Percentiles rank a stretch among this genome's conserved stretches.
These are phyloP conservation scores for Phtheirospermum japonicum DNA, from an alignment of 257 asterid species.

Conservation along the genomic window DNA sequence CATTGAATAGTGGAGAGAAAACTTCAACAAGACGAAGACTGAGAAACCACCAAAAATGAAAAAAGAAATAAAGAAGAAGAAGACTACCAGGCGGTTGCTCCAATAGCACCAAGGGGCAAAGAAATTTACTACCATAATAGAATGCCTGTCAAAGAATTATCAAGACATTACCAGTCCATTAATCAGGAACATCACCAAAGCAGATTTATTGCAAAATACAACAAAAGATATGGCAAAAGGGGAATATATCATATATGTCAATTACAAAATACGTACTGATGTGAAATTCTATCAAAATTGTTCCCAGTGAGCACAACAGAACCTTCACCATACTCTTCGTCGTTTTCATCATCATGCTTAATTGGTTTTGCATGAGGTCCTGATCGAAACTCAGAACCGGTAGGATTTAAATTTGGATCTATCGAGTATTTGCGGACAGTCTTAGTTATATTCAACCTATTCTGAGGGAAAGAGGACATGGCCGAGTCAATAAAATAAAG, in stretches of 20 bases:
- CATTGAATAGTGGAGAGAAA: conserved; percentile 13
- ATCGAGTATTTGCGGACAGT: conserved; percentile 78
- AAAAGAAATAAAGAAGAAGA: conserved; percentile 18
- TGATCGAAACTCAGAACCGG: conserved; percentile 73
- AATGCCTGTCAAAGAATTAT: conserved; percentile 50
- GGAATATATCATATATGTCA: conserved; percentile 10
- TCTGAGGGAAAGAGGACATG: conserved; percentile 49
- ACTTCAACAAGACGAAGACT: conserved; percentile 11
- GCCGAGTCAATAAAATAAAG: conserved; percentile 20
- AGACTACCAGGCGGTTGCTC: conserved; percentile 84
- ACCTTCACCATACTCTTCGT: conserved; percentile 86
- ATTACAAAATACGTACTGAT: conserved; percentile 55
- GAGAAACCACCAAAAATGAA: background rate
- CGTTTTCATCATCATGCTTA: conserved; percentile 76
- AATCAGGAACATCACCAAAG: conserved; percentile 21
- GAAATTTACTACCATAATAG: conserved; percentile 84
- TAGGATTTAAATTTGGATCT: conserved; percentile 71
- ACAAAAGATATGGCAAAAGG: conserved; percentile 20
- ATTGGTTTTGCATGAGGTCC: conserved; percentile 49
- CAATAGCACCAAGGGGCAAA: conserved; percentile 97
- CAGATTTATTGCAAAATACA: conserved; percentile 20
- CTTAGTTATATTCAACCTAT: conserved; percentile 92
- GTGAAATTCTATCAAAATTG: conserved; percentile 78
- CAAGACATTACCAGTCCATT: conserved; percentile 24
- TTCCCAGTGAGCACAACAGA: conserved; percentile 58